Evolutionary conservation across 495 filamentous ascomycete genomes (phyloP), one percentile per base, ranked within the genome.

Genomic region (Podospora sp.): DNA sequence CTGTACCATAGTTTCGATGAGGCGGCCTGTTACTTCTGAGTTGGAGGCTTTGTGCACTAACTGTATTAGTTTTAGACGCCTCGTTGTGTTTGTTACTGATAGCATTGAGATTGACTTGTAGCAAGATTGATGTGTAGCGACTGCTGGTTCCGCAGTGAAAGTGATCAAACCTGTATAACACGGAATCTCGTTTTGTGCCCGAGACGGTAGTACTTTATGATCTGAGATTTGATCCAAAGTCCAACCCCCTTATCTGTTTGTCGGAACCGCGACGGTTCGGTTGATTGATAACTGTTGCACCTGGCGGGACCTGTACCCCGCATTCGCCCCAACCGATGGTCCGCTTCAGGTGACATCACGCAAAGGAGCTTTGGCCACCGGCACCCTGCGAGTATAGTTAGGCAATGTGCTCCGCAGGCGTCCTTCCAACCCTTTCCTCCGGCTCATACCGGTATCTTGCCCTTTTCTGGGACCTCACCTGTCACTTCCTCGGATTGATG

Each of bases 1-100:
- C 26, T 20, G 55, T 27, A 33, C 26, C 27, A 59, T 46, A 46
- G 52, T 22, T 26, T 55, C 20, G 16, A 55, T 55, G 52, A 59
- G 27, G 56, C 22, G 24, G 7, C 56, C 52, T 55, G 52, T 22
- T 55, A 26, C 52, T 55, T 55, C 20, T 55, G 25, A 26, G 56
- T n/a, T 33, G 56, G 56, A 59, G 26, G 56, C 56, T 59, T 56
- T 55, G 61, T 46, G 64, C 46, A 73, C 71, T 73, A 73, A 73
- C 63, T 68, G 59, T 70, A 67, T 36, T 49, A 36, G 33, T 71
- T 65, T 58, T 46, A 68, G 40, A 66, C 63, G 40, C 40, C 8
- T 36, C 52, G 20, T 26, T 55, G 14, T 55, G 52, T 26, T 55
- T 55, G 8, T 26, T 55, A 33, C 29, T 3, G 29, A 33, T 33